Evolutionary conservation across 2,329 filamentous ascomycete genomes (phyloP), one percentile per base, ranked within the genome.

Genomic region (Ophiostoma sp.): DNA sequence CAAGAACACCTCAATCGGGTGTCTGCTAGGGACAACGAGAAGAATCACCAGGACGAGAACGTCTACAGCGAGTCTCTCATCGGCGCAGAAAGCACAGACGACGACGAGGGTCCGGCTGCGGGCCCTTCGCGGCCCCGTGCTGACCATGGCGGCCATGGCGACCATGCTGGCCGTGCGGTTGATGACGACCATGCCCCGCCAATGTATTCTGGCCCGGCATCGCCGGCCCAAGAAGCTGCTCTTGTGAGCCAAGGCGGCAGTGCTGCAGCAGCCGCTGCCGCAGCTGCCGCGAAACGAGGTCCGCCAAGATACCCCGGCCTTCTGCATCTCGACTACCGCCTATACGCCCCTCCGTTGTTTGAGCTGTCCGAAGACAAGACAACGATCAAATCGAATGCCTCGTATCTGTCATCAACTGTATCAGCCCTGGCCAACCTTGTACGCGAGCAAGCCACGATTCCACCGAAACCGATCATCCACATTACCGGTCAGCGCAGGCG

Each of bases 401-500:
- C 79, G n/a, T 80, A 82, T 71, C 77, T 85, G 4, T 83, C 81
- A 5, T 76, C 77, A 69, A 81, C 81, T 67, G 78, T 78, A 40
- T 74, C 75, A 14, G 81, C 81, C 5, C 77, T 87, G 45, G 76
- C 79, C 4, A 75, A 79, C 4, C 76, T 86, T 36, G 73, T 86
- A 40, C 80, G 81, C 47, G 74, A 76, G 44, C 81, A 85, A 68
- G 80, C 83, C 14, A 80, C 80, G 0, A 77, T 86, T 0, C 84
- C 84, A 27, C 84, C 84, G 6, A 86, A 86, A 73, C 83, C 82
- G 0, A 78, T 82, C 70, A 79, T 86, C 36, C 78, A 81, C 67
- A 79, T 86, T 66, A 76, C 76, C 3, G 84, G 84, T 62, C 80
- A 76, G 44, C 79, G 80, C 42, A 76, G 78, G n/a, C 74, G 76